A percentile compares a stretch with the other conserved stretches of the same genome.
Conservation (phyloP, 75 land plant species). For the Picea sitchensis region DNA sequence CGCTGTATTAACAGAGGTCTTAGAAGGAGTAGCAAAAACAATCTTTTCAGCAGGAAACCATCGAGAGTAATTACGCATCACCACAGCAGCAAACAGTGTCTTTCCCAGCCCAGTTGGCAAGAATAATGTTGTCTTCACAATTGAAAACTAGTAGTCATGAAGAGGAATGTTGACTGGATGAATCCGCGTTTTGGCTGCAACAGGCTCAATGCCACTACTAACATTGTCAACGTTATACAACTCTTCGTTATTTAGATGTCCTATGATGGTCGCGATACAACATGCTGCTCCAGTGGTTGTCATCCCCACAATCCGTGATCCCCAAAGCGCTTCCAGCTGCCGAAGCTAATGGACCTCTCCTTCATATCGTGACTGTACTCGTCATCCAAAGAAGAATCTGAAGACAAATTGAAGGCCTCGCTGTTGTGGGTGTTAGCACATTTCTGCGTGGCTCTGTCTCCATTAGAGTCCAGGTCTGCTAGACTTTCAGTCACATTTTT, state of each 20-base stretch:
- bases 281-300: no score
- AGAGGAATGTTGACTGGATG: conserved; percentile 91
- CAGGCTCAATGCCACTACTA: conserved; percentile 46
- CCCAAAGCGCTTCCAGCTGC: no score
- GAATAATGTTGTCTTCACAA: conserved; percentile 79
- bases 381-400: no score
- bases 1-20: no score
- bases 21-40: no score
- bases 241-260: conserved; percentile 12
- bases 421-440: not conserved
- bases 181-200: conserved; percentile 82
- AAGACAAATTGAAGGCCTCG: no score
- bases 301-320: no score
- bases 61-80: conserved; percentile 92
- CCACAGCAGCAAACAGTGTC: conserved; percentile 97
- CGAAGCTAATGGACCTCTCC: conserved; percentile 1
- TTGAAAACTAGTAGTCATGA: conserved; percentile 78
- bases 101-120: conserved; percentile 98
- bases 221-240: no score
- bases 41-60: conserved; percentile 79
- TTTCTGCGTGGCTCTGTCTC: not conserved
- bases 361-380: not conserved
- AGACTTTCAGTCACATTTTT: no score
- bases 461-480: not conserved
- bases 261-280: not conserved